Evolutionary conservation across 495 filamentous ascomycete genomes (phyloP).

Genomic region (Penicillium coffeae): DNA sequence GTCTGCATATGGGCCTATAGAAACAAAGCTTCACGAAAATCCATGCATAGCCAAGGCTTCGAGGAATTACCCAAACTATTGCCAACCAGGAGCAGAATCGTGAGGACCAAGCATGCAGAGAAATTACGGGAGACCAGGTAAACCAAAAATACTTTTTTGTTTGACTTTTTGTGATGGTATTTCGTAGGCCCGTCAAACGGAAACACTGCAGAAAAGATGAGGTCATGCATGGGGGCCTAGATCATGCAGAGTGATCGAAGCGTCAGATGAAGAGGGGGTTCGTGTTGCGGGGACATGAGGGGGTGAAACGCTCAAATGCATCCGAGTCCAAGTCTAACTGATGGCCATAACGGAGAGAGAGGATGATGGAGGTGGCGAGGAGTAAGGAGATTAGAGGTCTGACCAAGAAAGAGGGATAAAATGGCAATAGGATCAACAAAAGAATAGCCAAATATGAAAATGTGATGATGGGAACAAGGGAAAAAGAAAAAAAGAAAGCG

Average conservation of each 20-base stretch:
- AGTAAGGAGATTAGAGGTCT: no score
- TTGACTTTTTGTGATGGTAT: constrained; percentile 13
- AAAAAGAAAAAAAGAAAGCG: constrained; percentile 8
- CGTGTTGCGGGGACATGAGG: constrained; percentile 19
- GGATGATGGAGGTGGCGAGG: constrained; percentile 6
- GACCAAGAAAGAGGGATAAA: constrained; percentile 10
- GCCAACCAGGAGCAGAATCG: no score
- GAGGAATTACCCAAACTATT: no score
- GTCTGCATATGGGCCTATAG: no score
- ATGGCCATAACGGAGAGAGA: background rate
- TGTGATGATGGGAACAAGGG: constrained; percentile 5
- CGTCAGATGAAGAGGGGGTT: constrained; percentile 8
- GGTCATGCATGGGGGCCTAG: constrained; percentile 15
- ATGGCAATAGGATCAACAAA: constrained; percentile 6
- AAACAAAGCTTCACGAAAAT: no score
- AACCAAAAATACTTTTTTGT: constrained; percentile 3
- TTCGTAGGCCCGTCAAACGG: constrained; percentile 15
- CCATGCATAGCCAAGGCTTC: no score
- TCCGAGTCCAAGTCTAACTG: constrained; percentile 27
- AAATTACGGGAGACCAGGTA: background rate
- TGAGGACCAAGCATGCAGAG: no score
- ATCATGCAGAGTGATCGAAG: constrained; percentile 13
- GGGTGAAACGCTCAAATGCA: constrained; percentile 42
- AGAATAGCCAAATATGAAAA: constrained; percentile 7
- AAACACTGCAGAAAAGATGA: constrained; percentile 13